Evolutionary conservation across 257 asterid genomes (phyloP).

Genomic region (Mitragyna speciosa): DNA sequence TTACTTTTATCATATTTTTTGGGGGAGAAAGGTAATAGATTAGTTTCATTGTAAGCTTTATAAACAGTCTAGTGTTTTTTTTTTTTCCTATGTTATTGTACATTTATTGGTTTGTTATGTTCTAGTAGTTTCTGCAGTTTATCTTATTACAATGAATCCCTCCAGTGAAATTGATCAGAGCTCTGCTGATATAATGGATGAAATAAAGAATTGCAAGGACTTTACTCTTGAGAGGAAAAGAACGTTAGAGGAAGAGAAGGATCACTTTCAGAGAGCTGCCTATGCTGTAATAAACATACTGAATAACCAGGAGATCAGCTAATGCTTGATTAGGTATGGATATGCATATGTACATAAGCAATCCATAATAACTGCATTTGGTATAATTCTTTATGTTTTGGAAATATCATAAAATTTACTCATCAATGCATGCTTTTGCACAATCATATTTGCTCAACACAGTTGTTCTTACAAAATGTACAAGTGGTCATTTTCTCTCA

Average conservation of each 20-base stretch:
- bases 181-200: slow-evolving; percentile 63
- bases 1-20: neutral
- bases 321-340: slow-evolving; percentile 22
- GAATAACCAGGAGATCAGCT: slow-evolving; percentile 40
- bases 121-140: neutral
- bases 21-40: too few relatives aligned
- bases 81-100: neutral
- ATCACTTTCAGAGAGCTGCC: slow-evolving; percentile 74
- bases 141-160: slow-evolving; percentile 12
- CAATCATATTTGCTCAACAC: neutral
- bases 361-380: too few relatives aligned
- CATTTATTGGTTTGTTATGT: neutral
- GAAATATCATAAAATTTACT: neutral
- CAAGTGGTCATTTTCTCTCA: slow-evolving; percentile 82
- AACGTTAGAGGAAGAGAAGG: slow-evolving; percentile 68
- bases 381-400: neutral
- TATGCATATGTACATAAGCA: neutral
- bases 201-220: slow-evolving; percentile 64
- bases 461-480: slow-evolving; percentile 42
- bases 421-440: neutral
- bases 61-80: neutral
- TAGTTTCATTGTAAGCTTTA: neutral
- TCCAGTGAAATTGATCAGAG: slow-evolving; percentile 72
- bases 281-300: slow-evolving; percentile 79
- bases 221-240: slow-evolving; percentile 65